Conservation (phyloP, 805 yeast species). For the Ogataea chonburiensis region DNA sequence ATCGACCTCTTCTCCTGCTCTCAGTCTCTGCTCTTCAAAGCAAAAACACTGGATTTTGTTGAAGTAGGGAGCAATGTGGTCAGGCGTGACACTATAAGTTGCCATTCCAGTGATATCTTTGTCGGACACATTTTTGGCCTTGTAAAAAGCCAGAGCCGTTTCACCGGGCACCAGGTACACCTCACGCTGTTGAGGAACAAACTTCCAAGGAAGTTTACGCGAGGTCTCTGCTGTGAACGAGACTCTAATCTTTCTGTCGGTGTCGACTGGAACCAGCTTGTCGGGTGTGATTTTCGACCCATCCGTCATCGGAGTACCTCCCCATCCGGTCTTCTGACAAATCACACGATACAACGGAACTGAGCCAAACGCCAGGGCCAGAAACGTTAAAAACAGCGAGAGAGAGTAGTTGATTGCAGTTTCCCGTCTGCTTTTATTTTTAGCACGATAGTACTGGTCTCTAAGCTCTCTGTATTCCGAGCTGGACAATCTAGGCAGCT, state of each 20-base stretch:
- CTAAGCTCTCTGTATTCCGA: conserved; percentile 32
- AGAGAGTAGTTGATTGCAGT: conserved; percentile 66
- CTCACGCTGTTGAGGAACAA: conserved; percentile 90
- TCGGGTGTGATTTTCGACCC: conserved; percentile 77
- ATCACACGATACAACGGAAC: conserved; percentile 91
- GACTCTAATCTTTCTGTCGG: conserved; percentile 76
- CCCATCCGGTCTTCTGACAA: conserved; percentile 94
- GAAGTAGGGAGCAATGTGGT: conserved; percentile 93
- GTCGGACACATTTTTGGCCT: conserved; percentile 80
- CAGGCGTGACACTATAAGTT: conserved; percentile 94
- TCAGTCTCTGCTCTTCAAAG: conserved; percentile 90
- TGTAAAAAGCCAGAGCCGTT: conserved; percentile 93
- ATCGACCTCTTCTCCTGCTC: conserved; percentile 96
- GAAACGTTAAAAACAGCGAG: conserved; percentile 66
- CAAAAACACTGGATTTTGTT: conserved; percentile 98
- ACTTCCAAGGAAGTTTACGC: conserved; percentile 89
- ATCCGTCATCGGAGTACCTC: conserved; percentile 93
- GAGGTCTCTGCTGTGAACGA: conserved; percentile 91
- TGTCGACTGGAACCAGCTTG: conserved; percentile 82
- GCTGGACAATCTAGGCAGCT: conserved; percentile 32
- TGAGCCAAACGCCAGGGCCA: conserved; percentile 82
- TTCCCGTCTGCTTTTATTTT: conserved; percentile 38
- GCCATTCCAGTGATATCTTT: conserved; percentile 98
- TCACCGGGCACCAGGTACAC: conserved; percentile 95
- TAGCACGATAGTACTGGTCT: conserved; percentile 26